Evolutionary conservation across 1,284 basidiomycete genomes (phyloP).

Genomic region (Inonotus hispidus): DNA sequence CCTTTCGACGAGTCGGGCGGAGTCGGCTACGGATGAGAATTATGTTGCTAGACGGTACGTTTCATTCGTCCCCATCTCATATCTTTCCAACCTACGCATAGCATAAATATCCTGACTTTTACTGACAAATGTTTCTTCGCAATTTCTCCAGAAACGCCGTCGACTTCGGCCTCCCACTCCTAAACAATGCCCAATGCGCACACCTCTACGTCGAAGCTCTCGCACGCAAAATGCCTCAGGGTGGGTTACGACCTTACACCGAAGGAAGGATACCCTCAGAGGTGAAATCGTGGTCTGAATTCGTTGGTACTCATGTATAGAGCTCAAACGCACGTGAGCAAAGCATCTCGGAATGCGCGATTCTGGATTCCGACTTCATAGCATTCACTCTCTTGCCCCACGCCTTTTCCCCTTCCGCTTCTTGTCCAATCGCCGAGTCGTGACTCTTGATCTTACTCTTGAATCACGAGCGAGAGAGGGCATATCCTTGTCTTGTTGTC

Average conservation of each 20-base stretch:
- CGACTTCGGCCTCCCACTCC: slow-evolving; percentile 84
- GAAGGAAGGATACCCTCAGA: slow-evolving; percentile 93
- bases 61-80: slow-evolving; percentile 36
- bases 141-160: slow-evolving; percentile 91
- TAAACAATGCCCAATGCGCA: slow-evolving; percentile 90
- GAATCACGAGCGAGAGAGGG: too few species aligned
- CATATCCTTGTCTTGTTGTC: too few species aligned
- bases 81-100: too few species aligned
- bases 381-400: too few species aligned
- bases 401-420: too few species aligned
- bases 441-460: too few species aligned
- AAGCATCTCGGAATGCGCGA: too few species aligned
- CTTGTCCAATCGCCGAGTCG: too few species aligned
- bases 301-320: slow-evolving; percentile 67
- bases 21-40: slow-evolving; percentile 84
- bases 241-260: slow-evolving; percentile 76
- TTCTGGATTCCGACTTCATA: too few species aligned
- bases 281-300: slow-evolving; percentile 88
- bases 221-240: slow-evolving; percentile 81
- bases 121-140: slow-evolving; percentile 81
- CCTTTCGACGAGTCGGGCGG: slow-evolving; percentile 79
- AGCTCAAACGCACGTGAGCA: too few species aligned
- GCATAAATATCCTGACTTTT: slow-evolving; percentile 83
- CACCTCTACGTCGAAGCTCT: slow-evolving; percentile 90
- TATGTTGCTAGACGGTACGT: slow-evolving; percentile 87